A percentile compares a stretch with the other conserved stretches of the same genome.
These are phyloP conservation scores for Agastache rugosa DNA, from an alignment of 257 asterid genomes.

Conservation along the genomic window DNA sequence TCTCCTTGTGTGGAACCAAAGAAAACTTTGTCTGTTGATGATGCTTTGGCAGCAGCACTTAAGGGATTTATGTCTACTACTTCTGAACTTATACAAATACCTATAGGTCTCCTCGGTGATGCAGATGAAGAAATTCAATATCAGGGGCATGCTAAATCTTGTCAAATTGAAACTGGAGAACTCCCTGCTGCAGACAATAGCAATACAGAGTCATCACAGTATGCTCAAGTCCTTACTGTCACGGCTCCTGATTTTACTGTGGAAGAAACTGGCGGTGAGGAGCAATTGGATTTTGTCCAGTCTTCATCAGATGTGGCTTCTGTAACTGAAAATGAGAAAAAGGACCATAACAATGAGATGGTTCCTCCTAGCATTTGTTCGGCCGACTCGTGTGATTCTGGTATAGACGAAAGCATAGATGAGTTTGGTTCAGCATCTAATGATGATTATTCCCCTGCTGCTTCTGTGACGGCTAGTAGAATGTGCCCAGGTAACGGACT, in stretches of 20 bases:
- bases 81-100: slow-evolving; percentile 37
- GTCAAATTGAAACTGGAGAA: slow-evolving; percentile 36
- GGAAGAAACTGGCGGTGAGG: slow-evolving; percentile 53
- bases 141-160: slow-evolving; percentile 31
- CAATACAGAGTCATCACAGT: slow-evolving; percentile 42
- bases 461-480: slow-evolving; percentile 22
- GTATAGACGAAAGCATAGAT: slow-evolving; percentile 26
- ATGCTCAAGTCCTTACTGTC: slow-evolving; percentile 49
- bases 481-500: slow-evolving; percentile 22
- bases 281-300: slow-evolving; percentile 31
- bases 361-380: slow-evolving; percentile 38
- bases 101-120: slow-evolving; percentile 31
- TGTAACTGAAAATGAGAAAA: slow-evolving; percentile 32
- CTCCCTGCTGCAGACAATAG: slow-evolving; percentile 41
- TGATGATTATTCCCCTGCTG: slow-evolving; percentile 24
- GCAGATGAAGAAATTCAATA: slow-evolving; percentile 33
- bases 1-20: slow-evolving; percentile 49
- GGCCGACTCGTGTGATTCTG: slow-evolving; percentile 33
- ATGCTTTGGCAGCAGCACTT: slow-evolving; percentile 90
- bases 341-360: slow-evolving; percentile 31
- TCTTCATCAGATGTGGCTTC: slow-evolving; percentile 41
- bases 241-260: slow-evolving; percentile 66
- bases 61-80: slow-evolving; percentile 60
- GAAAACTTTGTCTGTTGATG: slow-evolving; percentile 66
- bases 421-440: slow-evolving; percentile 31